phyloP scores from a whole-genome alignment of 2,329 filamentous ascomycete species.

The Periconia sp. region DNA sequence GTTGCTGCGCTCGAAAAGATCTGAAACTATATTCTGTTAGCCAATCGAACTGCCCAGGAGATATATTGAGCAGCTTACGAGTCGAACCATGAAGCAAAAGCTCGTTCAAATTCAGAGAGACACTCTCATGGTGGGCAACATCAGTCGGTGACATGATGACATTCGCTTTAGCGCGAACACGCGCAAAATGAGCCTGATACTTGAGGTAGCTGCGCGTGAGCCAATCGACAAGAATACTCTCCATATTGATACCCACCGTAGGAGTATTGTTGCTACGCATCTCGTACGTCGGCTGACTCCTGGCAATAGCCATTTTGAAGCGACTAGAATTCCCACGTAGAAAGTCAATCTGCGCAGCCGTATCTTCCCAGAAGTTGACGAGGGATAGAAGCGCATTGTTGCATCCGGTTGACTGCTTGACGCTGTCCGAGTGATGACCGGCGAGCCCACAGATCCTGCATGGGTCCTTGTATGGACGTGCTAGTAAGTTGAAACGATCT shows the following conservation, averaged over 20 bases:
- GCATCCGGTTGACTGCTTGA: slow-evolving; percentile 16
- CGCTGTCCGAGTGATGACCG: slow-evolving; percentile 19
- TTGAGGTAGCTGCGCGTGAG: slow-evolving; percentile 25
- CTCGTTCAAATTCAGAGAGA: slow-evolving; percentile 15
- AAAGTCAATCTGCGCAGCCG: slow-evolving; percentile 9
- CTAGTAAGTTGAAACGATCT: slow-evolving; percentile 24
- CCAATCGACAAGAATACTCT: slow-evolving; percentile 20
- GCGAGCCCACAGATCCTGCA: slow-evolving; percentile 26
- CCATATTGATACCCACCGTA: slow-evolving; percentile 13
- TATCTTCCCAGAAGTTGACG: slow-evolving; percentile 26
- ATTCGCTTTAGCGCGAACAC: slow-evolving; percentile 19
- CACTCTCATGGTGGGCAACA: slow-evolving; percentile 8
- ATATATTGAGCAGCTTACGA: slow-evolving; percentile 13
- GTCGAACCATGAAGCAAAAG: slow-evolving; percentile 19
- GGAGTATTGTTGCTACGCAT: slow-evolving; percentile 21
- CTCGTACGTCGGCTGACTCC: slow-evolving; percentile 19
- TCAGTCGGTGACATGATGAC: slow-evolving; percentile 13
- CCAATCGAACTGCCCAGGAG: neutral
- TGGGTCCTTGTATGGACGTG: slow-evolving; percentile 14
- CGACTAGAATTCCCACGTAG: slow-evolving; percentile 18
- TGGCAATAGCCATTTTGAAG: slow-evolving; percentile 19
- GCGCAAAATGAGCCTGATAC: slow-evolving; percentile 18
- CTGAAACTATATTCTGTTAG: no score
- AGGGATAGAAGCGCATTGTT: slow-evolving; percentile 18
- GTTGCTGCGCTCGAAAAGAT: no score